Evolutionary conservation across 2,329 filamentous ascomycete species (phyloP).

Genomic region (Myriosclerotinia scirpicola): DNA sequence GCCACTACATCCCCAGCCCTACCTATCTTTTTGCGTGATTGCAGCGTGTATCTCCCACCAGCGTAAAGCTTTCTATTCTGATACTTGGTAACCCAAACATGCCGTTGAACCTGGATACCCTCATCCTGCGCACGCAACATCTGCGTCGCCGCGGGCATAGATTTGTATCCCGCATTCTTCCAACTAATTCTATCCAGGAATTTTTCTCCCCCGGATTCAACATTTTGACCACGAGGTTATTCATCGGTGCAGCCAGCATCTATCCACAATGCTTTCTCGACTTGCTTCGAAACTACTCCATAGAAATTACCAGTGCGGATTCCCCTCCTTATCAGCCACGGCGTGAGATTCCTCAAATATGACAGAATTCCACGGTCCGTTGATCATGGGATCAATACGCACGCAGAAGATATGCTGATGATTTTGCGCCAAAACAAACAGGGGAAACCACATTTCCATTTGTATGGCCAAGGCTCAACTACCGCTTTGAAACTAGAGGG

Average conservation of each 20-base stretch:
- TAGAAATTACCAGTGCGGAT: conserved; percentile 57
- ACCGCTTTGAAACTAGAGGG: conserved; percentile 55
- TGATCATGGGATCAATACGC: conserved; percentile 57
- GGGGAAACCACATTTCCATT: conserved; percentile 63
- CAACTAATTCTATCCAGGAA: conserved; percentile 62
- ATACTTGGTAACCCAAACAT: conserved; percentile 88
- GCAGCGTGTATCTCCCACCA: conserved; percentile 41
- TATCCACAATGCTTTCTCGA: conserved; percentile 45
- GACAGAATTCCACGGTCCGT: conserved; percentile 54
- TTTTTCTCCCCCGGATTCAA: conserved; percentile 77
- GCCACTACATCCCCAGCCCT: conserved; percentile 66
- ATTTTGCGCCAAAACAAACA: conserved; percentile 57
- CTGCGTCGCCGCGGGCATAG: conserved; percentile 81
- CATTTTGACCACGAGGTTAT: conserved; percentile 79
- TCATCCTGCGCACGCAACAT: conserved; percentile 76
- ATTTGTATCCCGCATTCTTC: conserved; percentile 82
- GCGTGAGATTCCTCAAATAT: conserved; percentile 55
- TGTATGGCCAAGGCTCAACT: conserved; percentile 56
- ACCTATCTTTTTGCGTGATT: conserved; percentile 35
- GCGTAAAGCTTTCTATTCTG: conserved; percentile 46
- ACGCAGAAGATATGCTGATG: conserved; percentile 60
- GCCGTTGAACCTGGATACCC: conserved; percentile 79
- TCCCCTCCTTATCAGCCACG: conserved; percentile 46
- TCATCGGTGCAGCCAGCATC: conserved; percentile 46
- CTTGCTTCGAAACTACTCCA: conserved; percentile 46